Evolutionary conservation across 2,329 filamentous ascomycete genomes (phyloP), one percentile per base, ranked within the genome.

Genomic region (Septoria linicola): DNA sequence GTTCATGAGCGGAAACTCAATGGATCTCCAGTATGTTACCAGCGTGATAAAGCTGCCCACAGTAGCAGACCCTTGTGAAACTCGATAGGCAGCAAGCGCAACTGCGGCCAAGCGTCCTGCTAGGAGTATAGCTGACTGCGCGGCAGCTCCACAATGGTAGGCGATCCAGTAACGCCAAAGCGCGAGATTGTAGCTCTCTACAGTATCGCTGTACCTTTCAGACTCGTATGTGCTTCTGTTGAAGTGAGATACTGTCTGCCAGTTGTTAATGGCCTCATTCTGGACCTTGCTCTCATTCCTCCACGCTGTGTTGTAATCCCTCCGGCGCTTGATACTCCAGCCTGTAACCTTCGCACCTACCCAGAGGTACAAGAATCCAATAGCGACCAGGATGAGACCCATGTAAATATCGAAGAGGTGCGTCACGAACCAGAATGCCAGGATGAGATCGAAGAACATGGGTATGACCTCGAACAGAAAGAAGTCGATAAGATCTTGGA

Each of bases 41-140:
- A 88, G 68, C 14, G 83, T 82, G 3, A 87, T 79, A 54, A 88
- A 83, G 53, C 77, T 78, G 34, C 83, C 83, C 10, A 84, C 71
- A 0, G 77, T 72, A 37, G 74, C 75, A 7, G 66, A 63, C 1
- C 76, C 76, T 31, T 71, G 70, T 0, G 73, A 68, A 27, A 84
- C 77, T 55, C 80, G 73, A 50, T 77, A 75, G 6, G 78, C 74
- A 2, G 79, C 80, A 11, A 83, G 71, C 43, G 80, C 65, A 63
- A 75, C 70, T 58, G 72, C 74, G 55, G 74, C 68, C 34, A 79
- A 60, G 49, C 80, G 72, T 2, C 77, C 76, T 36, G 78, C 49
- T 1, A 73, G 72, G 41, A 80, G 73, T 21, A 81, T 59, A 47
- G 75, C 48, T 55, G 73, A 70, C 56, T 80, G 75, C 16, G 71